These are phyloP conservation scores for Psilocybe subaeruginosa DNA, from an alignment of 768 basidiomycete species.

Conservation along the genomic window DNA sequence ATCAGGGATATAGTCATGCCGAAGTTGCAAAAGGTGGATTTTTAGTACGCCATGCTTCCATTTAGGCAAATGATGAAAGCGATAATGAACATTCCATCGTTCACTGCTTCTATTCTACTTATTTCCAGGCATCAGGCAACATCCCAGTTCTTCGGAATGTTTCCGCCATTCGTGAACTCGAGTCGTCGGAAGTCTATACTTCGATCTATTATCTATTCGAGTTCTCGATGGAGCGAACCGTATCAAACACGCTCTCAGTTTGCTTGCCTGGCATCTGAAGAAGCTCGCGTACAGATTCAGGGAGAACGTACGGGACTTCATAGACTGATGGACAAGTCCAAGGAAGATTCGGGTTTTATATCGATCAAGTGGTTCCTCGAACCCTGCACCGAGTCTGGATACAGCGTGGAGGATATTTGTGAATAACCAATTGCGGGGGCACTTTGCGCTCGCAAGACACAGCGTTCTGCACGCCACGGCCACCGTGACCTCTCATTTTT, in stretches of 20 bases:
- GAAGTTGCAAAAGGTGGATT: too few relatives aligned
- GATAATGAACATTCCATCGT: neutral
- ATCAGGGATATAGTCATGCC: too few relatives aligned
- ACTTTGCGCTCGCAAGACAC: neutral
- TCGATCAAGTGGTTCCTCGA: neutral
- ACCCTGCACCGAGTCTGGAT: neutral
- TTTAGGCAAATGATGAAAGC: neutral
- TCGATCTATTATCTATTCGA: neutral
- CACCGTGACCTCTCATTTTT: neutral
- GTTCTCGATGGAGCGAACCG: neutral
- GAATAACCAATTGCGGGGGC: conserved; percentile 2
- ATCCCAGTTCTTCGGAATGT: neutral
- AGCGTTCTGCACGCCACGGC: neutral
- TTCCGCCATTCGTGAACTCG: neutral
- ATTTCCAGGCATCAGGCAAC: neutral
- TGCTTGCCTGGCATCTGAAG: neutral
- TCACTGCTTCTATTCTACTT: neutral
- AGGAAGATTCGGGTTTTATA: neutral
- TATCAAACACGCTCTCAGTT: neutral
- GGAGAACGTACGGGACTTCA: neutral
- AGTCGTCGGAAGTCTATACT: neutral
- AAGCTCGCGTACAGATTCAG: neutral
- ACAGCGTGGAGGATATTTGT: neutral
- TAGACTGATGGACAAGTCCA: conserved; percentile 10
- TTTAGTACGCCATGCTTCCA: too few relatives aligned